phyloP scores from a whole-genome alignment of 176 grass and related monocot genomes.

The Tillandsia fasciculata region DNA sequence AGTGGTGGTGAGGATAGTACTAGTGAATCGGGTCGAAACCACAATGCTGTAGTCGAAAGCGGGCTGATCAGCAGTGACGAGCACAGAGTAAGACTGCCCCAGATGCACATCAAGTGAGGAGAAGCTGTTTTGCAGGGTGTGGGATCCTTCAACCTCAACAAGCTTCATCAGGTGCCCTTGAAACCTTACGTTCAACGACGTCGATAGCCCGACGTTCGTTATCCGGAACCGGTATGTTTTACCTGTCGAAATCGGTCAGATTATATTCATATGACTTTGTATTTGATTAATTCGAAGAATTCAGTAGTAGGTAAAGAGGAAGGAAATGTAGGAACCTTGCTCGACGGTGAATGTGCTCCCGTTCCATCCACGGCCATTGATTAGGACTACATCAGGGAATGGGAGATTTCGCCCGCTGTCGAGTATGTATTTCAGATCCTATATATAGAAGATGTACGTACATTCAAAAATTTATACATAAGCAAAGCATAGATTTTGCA shows the following conservation, averaged over 20 bases:
- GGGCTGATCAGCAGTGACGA: constrained; percentile 67
- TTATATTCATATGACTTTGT: no score
- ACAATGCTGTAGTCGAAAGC: constrained; percentile 59
- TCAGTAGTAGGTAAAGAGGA: background rate
- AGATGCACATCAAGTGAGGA: constrained; percentile 76
- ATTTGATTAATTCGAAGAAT: background rate
- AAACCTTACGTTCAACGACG: constrained; percentile 68
- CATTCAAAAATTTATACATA: no score
- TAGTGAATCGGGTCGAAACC: constrained; percentile 76
- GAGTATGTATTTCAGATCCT: constrained; percentile 59
- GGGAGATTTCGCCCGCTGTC: constrained; percentile 52
- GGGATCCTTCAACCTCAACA: constrained; percentile 82
- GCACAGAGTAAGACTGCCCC: constrained; percentile 86
- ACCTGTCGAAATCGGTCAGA: constrained; percentile 24
- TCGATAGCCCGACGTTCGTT: constrained; percentile 68
- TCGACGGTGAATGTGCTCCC: constrained; percentile 63
- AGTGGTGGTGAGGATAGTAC: constrained; percentile 36
- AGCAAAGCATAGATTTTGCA: no score
- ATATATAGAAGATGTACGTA: background rate
- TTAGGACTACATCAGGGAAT: constrained; percentile 56
- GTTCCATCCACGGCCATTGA: constrained; percentile 52
- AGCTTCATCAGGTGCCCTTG: constrained; percentile 83
- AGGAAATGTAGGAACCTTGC: constrained; percentile 18
- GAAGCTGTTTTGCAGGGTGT: constrained; percentile 71
- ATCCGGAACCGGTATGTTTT: constrained; percentile 72